Base-by-base conservation (phyloP, 257 asterid genomes). In the Solanum tacnaense region DNA sequence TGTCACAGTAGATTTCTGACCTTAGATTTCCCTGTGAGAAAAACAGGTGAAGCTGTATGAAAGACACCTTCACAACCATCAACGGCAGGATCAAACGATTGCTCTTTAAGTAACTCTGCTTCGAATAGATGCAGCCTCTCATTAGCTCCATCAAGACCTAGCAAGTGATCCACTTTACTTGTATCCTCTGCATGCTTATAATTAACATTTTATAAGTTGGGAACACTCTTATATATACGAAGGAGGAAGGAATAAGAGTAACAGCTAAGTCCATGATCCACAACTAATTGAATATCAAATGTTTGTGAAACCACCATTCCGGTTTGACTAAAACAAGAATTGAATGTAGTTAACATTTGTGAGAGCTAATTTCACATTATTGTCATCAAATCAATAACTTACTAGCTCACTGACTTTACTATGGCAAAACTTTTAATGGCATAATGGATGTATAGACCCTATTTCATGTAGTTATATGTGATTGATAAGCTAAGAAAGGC, bases 11-110 rank as follows among this genome's bases (percentile, higher is more conserved):
- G n/a, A 29, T 36, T 71, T 82, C 25, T 60, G 91, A 96, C 94
- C 93, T 89, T 36, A 94, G 95, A 62, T 93, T 76, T 75, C n/a
- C 41, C 88, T 18, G 89, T 29, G 12, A 88, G 46, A 36, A 32
- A 60, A 87, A 94, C 93, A 1, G 96, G 96, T 4, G 98, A 91
- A 29, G 96, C 95, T 7, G 92, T 91, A 89, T 94, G 98, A 71
- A 94, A 94, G 62, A 93, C 96, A 5, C 94, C 92, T 21, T 91
- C 91, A 88, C 96, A 95, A 29, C 95, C 98, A 62, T 92, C 92
- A 75, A 95, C 87, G 0, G 89, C 74, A 38, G 92, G 46, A 87
- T 94, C 96, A 67, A 95, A 95, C 13, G 93, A 91, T 31, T 94
- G 94, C 44, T 94, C 94, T 21, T 89, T 88, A 1, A 90, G 65